These are phyloP conservation scores for Apostasia ramifera DNA, from an alignment of 106 monocot species.

Conservation along the genomic window DNA sequence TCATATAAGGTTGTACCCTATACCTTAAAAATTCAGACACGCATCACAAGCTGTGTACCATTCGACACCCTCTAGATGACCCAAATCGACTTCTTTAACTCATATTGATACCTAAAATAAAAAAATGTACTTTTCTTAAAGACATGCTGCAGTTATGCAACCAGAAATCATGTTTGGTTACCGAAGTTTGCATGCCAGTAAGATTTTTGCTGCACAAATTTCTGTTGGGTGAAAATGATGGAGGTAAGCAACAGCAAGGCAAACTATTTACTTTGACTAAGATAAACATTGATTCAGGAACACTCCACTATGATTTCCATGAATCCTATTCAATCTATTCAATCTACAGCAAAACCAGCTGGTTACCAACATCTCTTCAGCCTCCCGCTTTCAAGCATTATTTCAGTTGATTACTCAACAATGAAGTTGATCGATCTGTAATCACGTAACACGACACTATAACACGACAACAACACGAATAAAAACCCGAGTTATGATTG, in stretches of 20 bases:
- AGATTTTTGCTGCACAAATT: not conserved
- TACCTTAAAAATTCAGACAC: no score
- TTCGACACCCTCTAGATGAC: no score
- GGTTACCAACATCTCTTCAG: not conserved
- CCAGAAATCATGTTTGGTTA: not conserved
- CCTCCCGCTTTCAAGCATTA: no score
- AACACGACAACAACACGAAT: no score
- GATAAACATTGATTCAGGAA: not conserved
- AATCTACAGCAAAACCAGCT: not conserved
- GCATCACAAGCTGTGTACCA: no score
- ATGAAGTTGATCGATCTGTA: no score
- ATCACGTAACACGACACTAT: no score
- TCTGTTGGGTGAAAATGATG: slow-evolving; percentile 4
- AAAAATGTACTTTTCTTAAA: not conserved
- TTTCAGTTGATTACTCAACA: no score
- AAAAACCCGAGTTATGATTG: no score
- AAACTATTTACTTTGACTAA: not conserved
- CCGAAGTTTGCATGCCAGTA: not conserved
- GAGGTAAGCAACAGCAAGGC: not conserved
- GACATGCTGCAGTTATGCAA: not conserved
- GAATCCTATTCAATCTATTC: not conserved
- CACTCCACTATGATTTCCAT: slow-evolving; percentile 4
- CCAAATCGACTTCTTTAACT: no score
- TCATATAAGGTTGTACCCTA: no score
- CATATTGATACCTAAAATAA: no score